Evolutionary conservation across 192 early-diverging fungal genomes (phyloP).

Genomic region (Borealophlyctis nickersoniae): DNA sequence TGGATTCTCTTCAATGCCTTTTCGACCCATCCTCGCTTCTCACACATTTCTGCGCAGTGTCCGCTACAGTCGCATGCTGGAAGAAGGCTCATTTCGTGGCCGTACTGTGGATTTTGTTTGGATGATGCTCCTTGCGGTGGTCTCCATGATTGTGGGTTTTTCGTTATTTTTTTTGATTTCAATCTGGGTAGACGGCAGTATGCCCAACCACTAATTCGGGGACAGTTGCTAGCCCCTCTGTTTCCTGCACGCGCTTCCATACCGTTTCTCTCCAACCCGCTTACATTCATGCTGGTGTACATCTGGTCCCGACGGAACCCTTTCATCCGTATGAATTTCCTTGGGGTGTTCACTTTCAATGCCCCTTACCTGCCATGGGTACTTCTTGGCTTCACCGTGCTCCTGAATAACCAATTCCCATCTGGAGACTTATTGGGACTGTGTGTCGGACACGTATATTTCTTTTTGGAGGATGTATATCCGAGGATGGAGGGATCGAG

Average conservation of each 20-base stretch:
- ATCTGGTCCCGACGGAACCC: conserved; percentile 97
- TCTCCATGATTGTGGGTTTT: conserved; percentile 52
- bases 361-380: conserved; percentile 94
- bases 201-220: background rate
- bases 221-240: conserved; percentile 34
- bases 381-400: conserved; percentile 77
- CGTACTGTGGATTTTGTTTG: conserved; percentile 91
- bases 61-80: conserved; percentile 86
- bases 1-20: background rate
- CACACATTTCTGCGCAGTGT: conserved; percentile 41
- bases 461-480: conserved; percentile 94
- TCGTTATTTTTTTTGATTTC: conserved; percentile 37
- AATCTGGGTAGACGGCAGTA: background rate
- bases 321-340: conserved; percentile 79
- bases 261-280: conserved; percentile 77
- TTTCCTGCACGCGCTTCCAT: conserved; percentile 40
- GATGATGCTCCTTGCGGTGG: conserved; percentile 72
- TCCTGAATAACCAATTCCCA: conserved; percentile 78
- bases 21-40: background rate
- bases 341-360: conserved; percentile 86
- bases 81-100: conserved; percentile 88
- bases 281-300: conserved; percentile 87
- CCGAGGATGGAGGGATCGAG: conserved; percentile 43
- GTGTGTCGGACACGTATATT: conserved; percentile 88
- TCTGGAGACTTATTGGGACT: conserved; percentile 79